Evolutionary conservation across 116 monocot species (phyloP).

Genomic region (Posidonia oceanica): DNA sequence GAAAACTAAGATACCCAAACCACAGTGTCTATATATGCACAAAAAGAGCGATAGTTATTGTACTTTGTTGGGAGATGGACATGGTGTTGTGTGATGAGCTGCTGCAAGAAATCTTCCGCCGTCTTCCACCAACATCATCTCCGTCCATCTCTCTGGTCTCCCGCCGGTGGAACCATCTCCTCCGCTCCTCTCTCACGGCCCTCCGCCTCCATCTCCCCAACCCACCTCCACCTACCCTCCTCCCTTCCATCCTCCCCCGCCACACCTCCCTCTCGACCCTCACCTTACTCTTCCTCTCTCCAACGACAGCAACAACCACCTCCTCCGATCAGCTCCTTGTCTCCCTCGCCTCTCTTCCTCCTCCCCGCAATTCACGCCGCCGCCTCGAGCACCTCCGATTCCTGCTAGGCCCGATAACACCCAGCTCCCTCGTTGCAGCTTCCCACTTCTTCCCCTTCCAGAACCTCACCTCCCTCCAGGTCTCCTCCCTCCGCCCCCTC

Average conservation of each 20-base stretch:
- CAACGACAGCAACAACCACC: neutral
- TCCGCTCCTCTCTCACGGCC: constrained; percentile 34
- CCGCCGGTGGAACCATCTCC: constrained; percentile 45
- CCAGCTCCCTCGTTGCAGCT: constrained; percentile 10
- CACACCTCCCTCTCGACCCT: constrained; percentile 46
- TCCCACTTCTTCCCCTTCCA: constrained; percentile 6
- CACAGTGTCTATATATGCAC: neutral
- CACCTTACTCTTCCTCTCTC: constrained; percentile 17
- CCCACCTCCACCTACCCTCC: neutral
- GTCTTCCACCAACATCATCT: constrained; percentile 40
- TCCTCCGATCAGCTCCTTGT: constrained; percentile 9
- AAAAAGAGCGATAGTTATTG: neutral
- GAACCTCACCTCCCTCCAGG: constrained; percentile 23
- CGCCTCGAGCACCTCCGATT: constrained; percentile 26
- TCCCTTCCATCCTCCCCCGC: constrained; percentile 24
- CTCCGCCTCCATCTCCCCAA: constrained; percentile 32
- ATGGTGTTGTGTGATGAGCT: constrained; percentile 53
- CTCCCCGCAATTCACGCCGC: constrained; percentile 1
- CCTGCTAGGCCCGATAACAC: constrained; percentile 12
- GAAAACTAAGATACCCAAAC: no score
- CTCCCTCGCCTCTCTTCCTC: constrained; percentile 6
- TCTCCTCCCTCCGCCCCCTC: constrained; percentile 25
- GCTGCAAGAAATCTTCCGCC: constrained; percentile 46
- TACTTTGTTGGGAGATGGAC: constrained; percentile 27
- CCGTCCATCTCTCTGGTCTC: constrained; percentile 51